Evolutionary conservation across 257 asterid genomes (phyloP), one percentile per base, ranked within the genome.

Genomic region (Penstemon davidsonii): DNA sequence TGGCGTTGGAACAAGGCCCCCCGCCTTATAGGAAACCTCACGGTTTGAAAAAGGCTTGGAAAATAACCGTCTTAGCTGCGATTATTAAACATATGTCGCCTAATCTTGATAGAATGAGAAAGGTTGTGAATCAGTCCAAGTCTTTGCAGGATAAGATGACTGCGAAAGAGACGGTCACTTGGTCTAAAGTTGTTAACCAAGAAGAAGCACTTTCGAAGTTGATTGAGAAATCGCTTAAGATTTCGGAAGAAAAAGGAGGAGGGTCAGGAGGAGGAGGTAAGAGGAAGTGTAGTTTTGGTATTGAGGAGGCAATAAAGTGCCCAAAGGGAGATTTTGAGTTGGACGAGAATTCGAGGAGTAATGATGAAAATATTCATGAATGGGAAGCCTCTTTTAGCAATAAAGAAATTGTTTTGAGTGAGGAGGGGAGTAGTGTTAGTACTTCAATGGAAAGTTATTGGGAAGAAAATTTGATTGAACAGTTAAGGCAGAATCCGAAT

Each of bases 1-100:
- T 25, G 36, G 73, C 85, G 5, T 63, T 49, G 3, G 75, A 83
- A 7, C 79, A 84, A 11, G 87, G 95, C 3, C 62, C 76, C 1
- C 95, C 92, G 5, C 92, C 92, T 0, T 89, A 87, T 12, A 78
- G 77, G 76, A 87, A 86, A 82, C 91, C 92, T 0, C 94, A 85
- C 37, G 91, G 81, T 10, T 55, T 88, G 10, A 83, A 81, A 57
- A 88, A 86, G 63, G 84, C 86, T 7, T 85, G 95, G 87, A 86
- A 86, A 68, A 77, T 85, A 0, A 79, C 78, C 11, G 87, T 85
- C 3, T 51, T 89, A 73, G 80, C 96, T 1, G 87, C 84, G 0
- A 64, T 89, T 15, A 76, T 89, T 7, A 87, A 87, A 53, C 88
- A 84, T 37, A 87, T 85, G 92, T 75, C 84, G 0, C 82, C 83